Evolutionary conservation across 2,329 filamentous ascomycete species (phyloP).

Genomic region (Domatiomyces catenatus): DNA sequence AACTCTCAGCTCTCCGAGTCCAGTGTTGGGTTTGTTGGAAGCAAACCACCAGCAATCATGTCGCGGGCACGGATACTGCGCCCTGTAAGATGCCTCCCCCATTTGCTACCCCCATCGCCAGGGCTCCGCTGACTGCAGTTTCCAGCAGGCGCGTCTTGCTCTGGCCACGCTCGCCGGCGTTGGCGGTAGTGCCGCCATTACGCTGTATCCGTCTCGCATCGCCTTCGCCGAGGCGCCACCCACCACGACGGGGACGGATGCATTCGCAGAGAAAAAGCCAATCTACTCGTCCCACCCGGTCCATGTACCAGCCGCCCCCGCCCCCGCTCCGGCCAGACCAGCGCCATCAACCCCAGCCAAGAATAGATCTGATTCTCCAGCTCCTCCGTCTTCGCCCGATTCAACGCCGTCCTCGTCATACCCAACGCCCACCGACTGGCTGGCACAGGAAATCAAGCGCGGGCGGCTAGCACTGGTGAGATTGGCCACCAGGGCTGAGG

Average conservation of each 20-base stretch:
- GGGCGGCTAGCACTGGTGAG: constrained; percentile 67
- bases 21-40: too few species aligned
- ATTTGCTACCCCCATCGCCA: not conserved
- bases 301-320: constrained; percentile 2
- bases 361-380: constrained; percentile 1
- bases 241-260: constrained; percentile 18
- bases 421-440: constrained; percentile 75
- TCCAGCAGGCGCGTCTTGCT: constrained; percentile 6
- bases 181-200: constrained; percentile 10
- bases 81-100: constrained; percentile 6
- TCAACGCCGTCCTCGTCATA: constrained; percentile 16
- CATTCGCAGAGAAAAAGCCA: constrained; percentile 23
- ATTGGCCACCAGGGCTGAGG: constrained; percentile 59
- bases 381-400: constrained; percentile 1
- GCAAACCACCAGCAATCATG: constrained; percentile 2
- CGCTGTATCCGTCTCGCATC: constrained; percentile 24
- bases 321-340: constrained; percentile 8
- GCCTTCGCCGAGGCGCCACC: constrained; percentile 29
- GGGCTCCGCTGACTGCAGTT: constrained; percentile 2
- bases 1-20: too few species aligned
- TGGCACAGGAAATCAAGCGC: constrained; percentile 66
- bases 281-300: constrained; percentile 24
- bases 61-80: constrained; percentile 9
- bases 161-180: constrained; percentile 8
- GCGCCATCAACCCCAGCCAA: constrained; percentile 6